Evolutionary conservation across 2,329 filamentous ascomycete genomes (phyloP).

Genomic region (Orbilia quercus): DNA sequence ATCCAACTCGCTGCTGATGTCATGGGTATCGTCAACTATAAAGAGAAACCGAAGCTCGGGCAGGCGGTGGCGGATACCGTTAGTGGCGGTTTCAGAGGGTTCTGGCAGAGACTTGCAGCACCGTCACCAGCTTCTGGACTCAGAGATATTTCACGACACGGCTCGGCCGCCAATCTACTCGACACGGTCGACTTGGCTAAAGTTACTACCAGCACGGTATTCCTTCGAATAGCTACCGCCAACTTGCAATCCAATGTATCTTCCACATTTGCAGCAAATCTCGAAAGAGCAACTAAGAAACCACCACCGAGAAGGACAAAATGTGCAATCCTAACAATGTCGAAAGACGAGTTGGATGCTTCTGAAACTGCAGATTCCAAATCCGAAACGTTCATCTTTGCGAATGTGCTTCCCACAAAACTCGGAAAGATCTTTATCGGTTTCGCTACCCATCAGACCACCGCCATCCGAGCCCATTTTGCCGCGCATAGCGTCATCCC

Average conservation of each 20-base stretch:
- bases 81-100: slow-evolving; percentile 44
- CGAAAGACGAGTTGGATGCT: slow-evolving; percentile 81
- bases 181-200: slow-evolving; percentile 50
- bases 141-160: slow-evolving; percentile 42
- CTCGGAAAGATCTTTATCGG: slow-evolving; percentile 95
- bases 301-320: slow-evolving; percentile 88
- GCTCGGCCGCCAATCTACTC: slow-evolving; percentile 33
- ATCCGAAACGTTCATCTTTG: slow-evolving; percentile 71
- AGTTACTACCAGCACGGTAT: slow-evolving; percentile 77
- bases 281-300: slow-evolving; percentile 97
- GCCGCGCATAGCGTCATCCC: slow-evolving; percentile 96
- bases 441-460: slow-evolving; percentile 97
- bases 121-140: slow-evolving; percentile 18
- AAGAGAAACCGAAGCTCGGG: slow-evolving; percentile 51
- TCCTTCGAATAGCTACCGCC: slow-evolving; percentile 87
- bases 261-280: slow-evolving; percentile 79
- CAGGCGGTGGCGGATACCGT: slow-evolving; percentile 53
- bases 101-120: slow-evolving; percentile 48
- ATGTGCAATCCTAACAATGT: slow-evolving; percentile 88
- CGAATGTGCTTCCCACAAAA: slow-evolving; percentile 87
- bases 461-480: slow-evolving; percentile 90
- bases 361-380: slow-evolving; percentile 73
- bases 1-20: slow-evolving; percentile 91
- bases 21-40: slow-evolving; percentile 73
- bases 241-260: slow-evolving; percentile 80